Base-by-base conservation (phyloP, 2,329 filamentous ascomycete genomes). In the Aspergillus arachidicola region DNA sequence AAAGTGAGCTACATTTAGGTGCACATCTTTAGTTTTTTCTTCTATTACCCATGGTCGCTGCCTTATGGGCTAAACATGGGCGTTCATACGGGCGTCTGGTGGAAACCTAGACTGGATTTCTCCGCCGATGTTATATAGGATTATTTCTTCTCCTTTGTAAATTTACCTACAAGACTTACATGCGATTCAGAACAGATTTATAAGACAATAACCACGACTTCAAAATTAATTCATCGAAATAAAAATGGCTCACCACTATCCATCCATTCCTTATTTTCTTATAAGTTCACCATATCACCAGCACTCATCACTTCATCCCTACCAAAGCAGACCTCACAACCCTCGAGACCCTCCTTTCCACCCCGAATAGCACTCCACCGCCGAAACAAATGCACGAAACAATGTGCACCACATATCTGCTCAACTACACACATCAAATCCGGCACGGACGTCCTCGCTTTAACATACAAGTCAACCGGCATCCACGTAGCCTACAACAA, bases 1-100 rank as follows among this genome's bases (percentile, higher is more conserved):
- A 98, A 97, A 82, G 94, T 98, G 73, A 96, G 91, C 76, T 98
- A 98, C 80, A 96, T 99, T 64, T 98, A 67, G 64, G 34, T 68
- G 45, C 58, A 45, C 12, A 57, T 63, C 61, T 59, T 62, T 64
- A 61, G 59, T 57, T 56, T 62, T 36, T 64, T 28, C 54, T 64
- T 28, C 54, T 54, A 57, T 63, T 55, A 32, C 45, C n/a, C 41
- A 63, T 59, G 48, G 64, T 68, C 57, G 54, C 50, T 30, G 46
- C 21, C 19, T 23, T 34, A 57, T 45, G 46, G 41, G 14, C 21
- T 55, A 57, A 21, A 19, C 12, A 19, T 45, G 28, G 16, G 26
- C 2, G 23, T 48, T 46, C 19, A 34, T 46, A 23, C 45, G 26
- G 14, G 16, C 16, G 32, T 58, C 30, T 19, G 45, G 38, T 34